These are phyloP conservation scores for Dujonia santamariae DNA, from an alignment of 1,139 yeast species.

Conservation along the genomic window DNA sequence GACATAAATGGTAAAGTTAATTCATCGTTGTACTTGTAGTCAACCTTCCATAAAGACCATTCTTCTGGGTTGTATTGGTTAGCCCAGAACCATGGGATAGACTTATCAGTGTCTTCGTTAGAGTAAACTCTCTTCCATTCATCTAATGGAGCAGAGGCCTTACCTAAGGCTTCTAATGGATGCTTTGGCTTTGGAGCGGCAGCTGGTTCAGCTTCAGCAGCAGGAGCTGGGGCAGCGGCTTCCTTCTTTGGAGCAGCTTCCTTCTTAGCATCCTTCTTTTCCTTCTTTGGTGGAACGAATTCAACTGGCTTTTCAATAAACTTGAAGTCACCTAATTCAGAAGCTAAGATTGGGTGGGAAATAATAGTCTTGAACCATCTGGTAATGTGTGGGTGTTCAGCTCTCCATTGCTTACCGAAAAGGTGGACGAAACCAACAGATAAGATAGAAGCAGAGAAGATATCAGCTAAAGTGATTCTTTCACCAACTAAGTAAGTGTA, in stretches of 20 bases:
- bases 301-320: constrained; percentile 67
- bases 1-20: constrained; percentile 97
- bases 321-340: constrained; percentile 41
- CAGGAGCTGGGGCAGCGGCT: constrained; percentile 36
- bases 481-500: constrained; percentile 92
- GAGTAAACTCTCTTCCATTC: constrained; percentile 98
- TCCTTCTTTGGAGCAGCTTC: constrained; percentile 19
- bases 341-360: constrained; percentile 52
- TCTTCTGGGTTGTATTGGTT: constrained; percentile 87
- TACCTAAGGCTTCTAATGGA: constrained; percentile 84
- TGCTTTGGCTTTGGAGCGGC: constrained; percentile 76
- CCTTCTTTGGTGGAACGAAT: constrained; percentile 78
- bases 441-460: constrained; percentile 58
- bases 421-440: constrained; percentile 64
- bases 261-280: constrained; percentile 37
- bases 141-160: constrained; percentile 70
- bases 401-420: constrained; percentile 78
- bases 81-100: constrained; percentile 97
- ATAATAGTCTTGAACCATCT: constrained; percentile 86
- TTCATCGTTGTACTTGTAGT: constrained; percentile 97
- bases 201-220: constrained; percentile 38
- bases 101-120: constrained; percentile 91
- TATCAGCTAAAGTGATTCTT: constrained; percentile 82
- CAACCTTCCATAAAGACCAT: constrained; percentile 95
- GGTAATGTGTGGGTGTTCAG: constrained; percentile 65